Evolutionary conservation across 306 rosid species (phyloP).

Genomic region (Quercus gilva): DNA sequence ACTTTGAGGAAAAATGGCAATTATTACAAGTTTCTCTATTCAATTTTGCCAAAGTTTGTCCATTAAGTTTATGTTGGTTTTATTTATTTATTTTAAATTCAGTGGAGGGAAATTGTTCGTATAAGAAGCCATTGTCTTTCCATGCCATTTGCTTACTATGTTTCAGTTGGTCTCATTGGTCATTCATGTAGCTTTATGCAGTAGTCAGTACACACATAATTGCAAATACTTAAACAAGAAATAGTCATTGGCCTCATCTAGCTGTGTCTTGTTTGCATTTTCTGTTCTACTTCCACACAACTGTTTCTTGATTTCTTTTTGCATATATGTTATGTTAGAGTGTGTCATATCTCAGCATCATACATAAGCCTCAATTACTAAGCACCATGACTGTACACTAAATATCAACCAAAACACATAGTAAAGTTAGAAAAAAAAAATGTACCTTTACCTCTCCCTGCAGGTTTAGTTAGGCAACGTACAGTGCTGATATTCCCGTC

Average conservation of each 20-base stretch:
- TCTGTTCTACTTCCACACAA: slow-evolving; percentile 46
- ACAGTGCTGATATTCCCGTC: too few species aligned
- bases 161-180: not conserved
- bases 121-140: too few species aligned
- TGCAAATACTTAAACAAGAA: not conserved
- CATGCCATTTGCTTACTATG: not conserved
- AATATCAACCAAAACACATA: too few species aligned
- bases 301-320: not conserved
- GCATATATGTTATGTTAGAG: not conserved
- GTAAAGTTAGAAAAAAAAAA: not conserved
- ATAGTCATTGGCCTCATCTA: not conserved
- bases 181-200: not conserved
- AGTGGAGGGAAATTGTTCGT: too few species aligned
- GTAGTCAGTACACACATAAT: not conserved
- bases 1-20: slow-evolving; percentile 6
- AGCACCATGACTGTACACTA: too few species aligned
- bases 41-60: not conserved
- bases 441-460: slow-evolving; percentile 32
- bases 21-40: not conserved
- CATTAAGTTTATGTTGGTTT: not conserved
- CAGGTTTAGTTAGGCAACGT: not conserved
- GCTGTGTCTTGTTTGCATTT: slow-evolving; percentile 46
- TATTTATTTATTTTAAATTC: too few species aligned
- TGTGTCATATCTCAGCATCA: not conserved
- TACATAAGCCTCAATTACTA: too few species aligned